Percentiles rank a stretch among this genome's conserved stretches.
phyloP scores from a whole-genome alignment of 2,329 filamentous ascomycete species.

The Pestalotiopsis sp. region DNA sequence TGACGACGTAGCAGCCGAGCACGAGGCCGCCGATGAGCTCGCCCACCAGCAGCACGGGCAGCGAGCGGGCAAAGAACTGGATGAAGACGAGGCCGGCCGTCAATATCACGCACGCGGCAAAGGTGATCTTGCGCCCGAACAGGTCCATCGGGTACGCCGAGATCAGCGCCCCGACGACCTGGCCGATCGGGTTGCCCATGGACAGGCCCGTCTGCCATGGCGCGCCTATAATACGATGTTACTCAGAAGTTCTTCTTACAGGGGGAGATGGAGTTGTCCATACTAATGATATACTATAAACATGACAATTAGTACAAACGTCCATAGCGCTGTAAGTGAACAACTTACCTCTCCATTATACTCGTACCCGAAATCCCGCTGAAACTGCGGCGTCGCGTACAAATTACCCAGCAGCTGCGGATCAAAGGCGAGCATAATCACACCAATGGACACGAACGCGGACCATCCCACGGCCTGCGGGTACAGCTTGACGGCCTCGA shows the following conservation, averaged over 20 bases:
- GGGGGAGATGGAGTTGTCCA: too few relatives aligned
- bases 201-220: slow-evolving; percentile 50
- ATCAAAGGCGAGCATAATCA: slow-evolving; percentile 67
- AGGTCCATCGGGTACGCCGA: slow-evolving; percentile 50
- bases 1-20: slow-evolving; percentile 63
- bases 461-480: slow-evolving; percentile 57
- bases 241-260: background rate
- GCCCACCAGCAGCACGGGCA: slow-evolving; percentile 59
- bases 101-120: slow-evolving; percentile 45
- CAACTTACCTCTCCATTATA: slow-evolving; percentile 32
- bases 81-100: slow-evolving; percentile 61
- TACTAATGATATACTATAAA: slow-evolving; percentile 37
- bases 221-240: slow-evolving; percentile 35
- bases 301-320: background rate
- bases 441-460: slow-evolving; percentile 60
- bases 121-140: slow-evolving; percentile 48
- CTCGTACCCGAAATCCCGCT: slow-evolving; percentile 35
- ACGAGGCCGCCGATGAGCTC: slow-evolving; percentile 65
- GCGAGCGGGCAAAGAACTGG: slow-evolving; percentile 63
- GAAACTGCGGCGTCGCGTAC: slow-evolving; percentile 44
- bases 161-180: slow-evolving; percentile 57
- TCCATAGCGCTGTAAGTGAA: background rate
- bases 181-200: slow-evolving; percentile 60
- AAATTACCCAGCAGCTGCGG: slow-evolving; percentile 66
- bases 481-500: slow-evolving; percentile 44